Base-by-base conservation (phyloP, 768 basidiomycete species). In the Lactarius vividus region DNA sequence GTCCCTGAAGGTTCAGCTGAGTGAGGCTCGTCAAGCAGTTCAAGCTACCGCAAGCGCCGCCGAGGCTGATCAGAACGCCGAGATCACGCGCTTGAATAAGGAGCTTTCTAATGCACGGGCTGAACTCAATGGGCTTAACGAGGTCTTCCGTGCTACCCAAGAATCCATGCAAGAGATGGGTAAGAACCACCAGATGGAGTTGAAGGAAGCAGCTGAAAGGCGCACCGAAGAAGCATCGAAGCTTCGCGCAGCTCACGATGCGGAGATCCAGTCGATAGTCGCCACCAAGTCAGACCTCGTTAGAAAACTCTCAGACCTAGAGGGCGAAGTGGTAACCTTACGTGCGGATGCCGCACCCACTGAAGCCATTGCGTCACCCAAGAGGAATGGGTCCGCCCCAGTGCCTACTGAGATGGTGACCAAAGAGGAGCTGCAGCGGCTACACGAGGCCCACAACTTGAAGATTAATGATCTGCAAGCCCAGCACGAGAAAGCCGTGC, bases 391-490 rank as follows among this genome's bases (percentile, higher is more conserved):
- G 16, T 77, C 74, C 1, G 72, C 75, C 26, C 73, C 76, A 49
- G 75, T 79, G 56, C 78, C 81, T 1, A 77, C 80, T 10, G 69
- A 74, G 28, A 82, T 79, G 18, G 85, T 92, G 9, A 84, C 90
- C 40, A 88, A 86, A 70, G 91, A 92, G 69, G 92, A 94, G 63
- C 77, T 95, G 46, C 85, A 87, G 73, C 84, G 81, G 72, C 77
- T 91, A 72, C 89, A 94, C 69, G 89, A 92, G 74, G 93, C 93
- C 6, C 93, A 95, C 75, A 91, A 89, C 73, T 79, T 88, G 68
- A 94, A 89, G 79, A 74, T 95, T 69, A 79, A 87, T 59, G 91
- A 94, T 75, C 69, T 93, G 62, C 81, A 88, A 73, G 86, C 87
- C 18, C 84, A 83, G 26, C 85, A 90, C 71, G 85, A 86, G 35